Base-by-base conservation (phyloP, 108 stramenopile species). In the Schizochytrium sp. region DNA sequence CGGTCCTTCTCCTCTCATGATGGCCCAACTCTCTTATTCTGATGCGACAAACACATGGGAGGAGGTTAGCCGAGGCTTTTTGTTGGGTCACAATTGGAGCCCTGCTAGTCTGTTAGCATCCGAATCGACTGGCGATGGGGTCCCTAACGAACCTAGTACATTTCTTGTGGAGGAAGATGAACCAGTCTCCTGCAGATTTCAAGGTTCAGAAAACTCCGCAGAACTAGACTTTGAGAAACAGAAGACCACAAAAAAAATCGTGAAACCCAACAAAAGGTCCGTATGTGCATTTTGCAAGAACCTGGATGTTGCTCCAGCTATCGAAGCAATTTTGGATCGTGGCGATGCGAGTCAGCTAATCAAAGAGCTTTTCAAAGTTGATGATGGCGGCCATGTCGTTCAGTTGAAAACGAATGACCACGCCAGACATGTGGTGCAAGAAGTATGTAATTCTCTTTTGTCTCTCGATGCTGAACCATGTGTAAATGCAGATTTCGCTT, bases 41-140 rank as follows among this genome's bases (percentile, higher is more conserved):
- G 15, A 69, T 8, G 64, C 64, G 8, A 38, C 12, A 38, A 44
- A 15, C 3, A 44, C 8, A 10, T 83, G 76, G 76, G 76, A 55
- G 45, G 76, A 83, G n/a, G 55, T 38, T n/a, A 83, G 50, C 3
- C 76, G 76, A 17, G 76, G 76, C 15, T 83, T 83, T 50, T 47
- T 83, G 45, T 53, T 83, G 5, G 50, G 50, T 42, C 47, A 47
- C 13, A 28, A 7, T 55, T 83, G 76, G 76, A 5, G 28, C n/a
- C 7, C 45, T 10, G 17, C 5, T 0, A 5, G 5, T 0, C 28
- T 83, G 15, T 38, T 83, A 0, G 47, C 13, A 7, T 10, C 76
- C 53, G 76, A 83, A 42, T 47, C 47, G 2, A 7, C 28, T 12
- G 76, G 15, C 28, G 10, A 10, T 0, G 76, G 15, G 5, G 28